Conservation (phyloP, 495 filamentous ascomycete genomes). For the Pseudomonodictys pantanalensis region DNA sequence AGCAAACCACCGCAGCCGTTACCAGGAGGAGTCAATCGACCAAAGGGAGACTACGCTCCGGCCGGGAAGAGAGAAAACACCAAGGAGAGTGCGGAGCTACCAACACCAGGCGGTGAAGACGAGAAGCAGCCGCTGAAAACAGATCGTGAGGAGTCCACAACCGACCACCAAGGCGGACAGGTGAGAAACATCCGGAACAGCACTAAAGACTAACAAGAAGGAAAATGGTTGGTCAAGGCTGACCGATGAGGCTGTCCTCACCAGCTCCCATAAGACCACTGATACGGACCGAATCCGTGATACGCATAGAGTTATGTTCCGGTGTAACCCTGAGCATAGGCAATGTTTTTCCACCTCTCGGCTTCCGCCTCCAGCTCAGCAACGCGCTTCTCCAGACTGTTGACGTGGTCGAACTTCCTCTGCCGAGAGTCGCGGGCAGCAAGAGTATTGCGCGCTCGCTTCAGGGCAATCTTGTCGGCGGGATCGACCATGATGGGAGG, state of each 20-base stretch:
- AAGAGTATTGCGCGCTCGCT: constrained; percentile 92
- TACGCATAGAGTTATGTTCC: constrained; percentile 14
- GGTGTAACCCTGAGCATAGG: constrained; percentile 24
- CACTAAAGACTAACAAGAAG: constrained; percentile 16
- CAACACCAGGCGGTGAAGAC: background rate
- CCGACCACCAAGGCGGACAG: no score
- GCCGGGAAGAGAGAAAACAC: constrained; percentile 28
- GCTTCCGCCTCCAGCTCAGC: constrained; percentile 51
- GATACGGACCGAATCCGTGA: constrained; percentile 5
- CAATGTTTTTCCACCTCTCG: constrained; percentile 47
- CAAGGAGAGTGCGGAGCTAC: constrained; percentile 15
- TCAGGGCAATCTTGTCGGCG: constrained; percentile 67
- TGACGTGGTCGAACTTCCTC: constrained; percentile 69
- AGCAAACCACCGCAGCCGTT: constrained; percentile 1
- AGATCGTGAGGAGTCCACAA: no score
- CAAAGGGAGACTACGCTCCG: constrained; percentile 40
- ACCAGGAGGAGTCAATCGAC: constrained; percentile 38
- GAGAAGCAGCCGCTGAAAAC: no score
- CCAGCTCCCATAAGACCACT: constrained; percentile 25
- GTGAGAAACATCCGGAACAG: constrained; percentile 3
- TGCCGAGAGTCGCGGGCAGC: constrained; percentile 92
- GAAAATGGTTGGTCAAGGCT: constrained; percentile 16
- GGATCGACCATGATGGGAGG: constrained; percentile 78
- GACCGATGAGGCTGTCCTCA: constrained; percentile 18
- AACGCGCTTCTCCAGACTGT: constrained; percentile 58